phyloP scores from a whole-genome alignment of 1,139 yeast genomes.

The Arxiozyma bovina region DNA sequence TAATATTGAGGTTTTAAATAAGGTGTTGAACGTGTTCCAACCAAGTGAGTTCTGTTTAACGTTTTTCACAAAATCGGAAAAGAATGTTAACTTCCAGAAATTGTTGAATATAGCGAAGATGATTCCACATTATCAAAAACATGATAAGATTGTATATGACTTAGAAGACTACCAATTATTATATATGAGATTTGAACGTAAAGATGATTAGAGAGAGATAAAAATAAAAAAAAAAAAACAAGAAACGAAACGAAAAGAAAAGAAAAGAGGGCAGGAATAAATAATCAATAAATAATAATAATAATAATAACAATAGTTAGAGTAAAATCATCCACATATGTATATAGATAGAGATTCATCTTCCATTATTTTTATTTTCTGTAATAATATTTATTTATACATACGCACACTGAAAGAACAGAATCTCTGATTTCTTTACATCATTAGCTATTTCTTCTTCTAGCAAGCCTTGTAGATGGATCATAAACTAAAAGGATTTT shows the following conservation, averaged over 20 bases:
- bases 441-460: no score
- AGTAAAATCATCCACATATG: no score
- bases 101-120: slow-evolving; percentile 27
- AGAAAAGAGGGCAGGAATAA: background rate
- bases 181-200: slow-evolving; percentile 31
- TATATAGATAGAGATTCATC: no score
- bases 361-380: no score
- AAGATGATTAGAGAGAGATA: slow-evolving; percentile 2
- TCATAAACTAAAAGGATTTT: no score
- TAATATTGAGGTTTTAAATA: slow-evolving; percentile 45
- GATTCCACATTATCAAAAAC: slow-evolving; percentile 49
- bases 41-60: slow-evolving; percentile 77
- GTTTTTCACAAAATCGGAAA: slow-evolving; percentile 34
- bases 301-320: no score
- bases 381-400: no score
- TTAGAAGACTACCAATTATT: slow-evolving; percentile 47
- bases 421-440: no score
- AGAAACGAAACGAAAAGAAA: no score
- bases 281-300: no score
- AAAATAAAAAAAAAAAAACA: background rate
- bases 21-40: slow-evolving; percentile 54
- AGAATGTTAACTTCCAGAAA: slow-evolving; percentile 35
- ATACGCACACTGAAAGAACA: no score
- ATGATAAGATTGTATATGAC: slow-evolving; percentile 66
- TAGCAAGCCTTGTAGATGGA: no score